Evolutionary conservation across 768 basidiomycete species (phyloP), one percentile per base, ranked within the genome.

Genomic region (Dacryopinax spathularia): DNA sequence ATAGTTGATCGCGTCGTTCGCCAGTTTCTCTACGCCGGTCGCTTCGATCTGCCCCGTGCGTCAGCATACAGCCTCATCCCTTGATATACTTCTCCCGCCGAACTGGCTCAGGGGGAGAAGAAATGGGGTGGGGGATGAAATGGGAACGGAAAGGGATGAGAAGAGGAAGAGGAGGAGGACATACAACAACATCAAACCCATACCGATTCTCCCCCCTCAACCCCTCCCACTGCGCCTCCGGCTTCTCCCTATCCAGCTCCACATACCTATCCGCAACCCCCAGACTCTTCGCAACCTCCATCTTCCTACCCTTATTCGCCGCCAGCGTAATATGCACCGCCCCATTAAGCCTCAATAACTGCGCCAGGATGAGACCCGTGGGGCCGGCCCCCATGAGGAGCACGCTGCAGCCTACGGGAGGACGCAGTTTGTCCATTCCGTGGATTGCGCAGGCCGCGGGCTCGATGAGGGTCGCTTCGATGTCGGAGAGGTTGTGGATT

Each of bases 391-490:
- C 91, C 48, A 93, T 79, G 34, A 94, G 77, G 61, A 95, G 82
- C 22, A 88, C 90, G 59, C 92, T 89, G 41, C 88, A 77, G 29
- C 91, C 91, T 64, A 92, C 88, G 2, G 86, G 83, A 1, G 89
- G 85, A 63, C 78, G 82, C 63, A 95, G 82, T 73, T 90, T 90
- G 75, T 95, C 91, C 66, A 93, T 84, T 6, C 91, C 91, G 72
- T 95, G 91, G 60, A 95, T 83, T 34, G 92, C 92, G 68, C 91
- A 95, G 4, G 91, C 86, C 2, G 90, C 89, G 36, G 92, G 92
- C 71, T 94, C 91, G 34, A 93, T 79, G 22, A 95, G 82, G 1
- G 89, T 91, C 0, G 91, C 84, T 66, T 93, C 91, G 69, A 90
- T 87, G 70, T 93, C 90, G 9, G 83, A 82, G 61, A 94, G 80